A percentile compares a stretch with the other conserved stretches of the same genome.
Evolutionary conservation across 495 filamentous ascomycete species (phyloP).

Genomic region (Penicillium paxilli): DNA sequence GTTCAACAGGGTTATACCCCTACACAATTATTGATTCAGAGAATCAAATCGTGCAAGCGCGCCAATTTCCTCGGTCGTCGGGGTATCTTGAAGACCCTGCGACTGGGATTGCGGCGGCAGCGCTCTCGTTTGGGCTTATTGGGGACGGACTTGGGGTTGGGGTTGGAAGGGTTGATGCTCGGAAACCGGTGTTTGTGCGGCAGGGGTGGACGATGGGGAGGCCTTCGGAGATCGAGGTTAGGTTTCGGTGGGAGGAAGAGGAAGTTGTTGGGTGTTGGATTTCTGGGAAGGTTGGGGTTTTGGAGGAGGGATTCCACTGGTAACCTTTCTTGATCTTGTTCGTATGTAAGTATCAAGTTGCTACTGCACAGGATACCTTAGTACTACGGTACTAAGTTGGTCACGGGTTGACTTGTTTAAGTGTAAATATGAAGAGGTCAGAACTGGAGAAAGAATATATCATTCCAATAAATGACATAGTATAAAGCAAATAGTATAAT

Average conservation of each 20-base stretch:
- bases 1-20: conserved; percentile 10
- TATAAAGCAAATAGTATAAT: no score
- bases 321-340: no score
- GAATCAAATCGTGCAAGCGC: conserved; percentile 8
- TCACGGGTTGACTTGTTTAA: no score
- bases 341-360: no score
- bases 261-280: conserved; percentile 14
- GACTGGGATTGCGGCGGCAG: conserved; percentile 12
- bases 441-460: no score
- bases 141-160: background rate
- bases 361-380: no score
- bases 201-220: conserved; percentile 8
- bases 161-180: background rate
- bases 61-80: conserved; percentile 6
- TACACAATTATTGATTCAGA: background rate
- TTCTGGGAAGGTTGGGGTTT: conserved; percentile 2
- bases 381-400: no score
- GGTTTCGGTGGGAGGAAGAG: conserved; percentile 1
- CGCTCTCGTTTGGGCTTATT: conserved; percentile 7
- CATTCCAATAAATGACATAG: no score
- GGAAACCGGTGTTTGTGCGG: conserved; percentile 2
- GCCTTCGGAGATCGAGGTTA: conserved; percentile 6
- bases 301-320: background rate
- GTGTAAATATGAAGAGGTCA: no score
- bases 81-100: conserved; percentile 13